Base-by-base conservation (phyloP, 2,329 filamentous ascomycete species). In the Macrophomina tecta region DNA sequence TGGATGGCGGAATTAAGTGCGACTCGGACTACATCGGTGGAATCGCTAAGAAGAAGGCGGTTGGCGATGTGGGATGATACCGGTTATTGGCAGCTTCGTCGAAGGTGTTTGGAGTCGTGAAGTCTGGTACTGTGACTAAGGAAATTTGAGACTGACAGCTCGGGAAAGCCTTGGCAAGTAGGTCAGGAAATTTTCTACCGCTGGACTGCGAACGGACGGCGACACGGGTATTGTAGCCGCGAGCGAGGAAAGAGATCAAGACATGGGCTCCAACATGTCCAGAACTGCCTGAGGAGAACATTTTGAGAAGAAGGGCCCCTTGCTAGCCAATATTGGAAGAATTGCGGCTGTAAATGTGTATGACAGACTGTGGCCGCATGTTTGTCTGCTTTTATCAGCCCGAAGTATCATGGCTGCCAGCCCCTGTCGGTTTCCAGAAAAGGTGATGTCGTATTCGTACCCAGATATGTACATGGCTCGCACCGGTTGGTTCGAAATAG, bases 1-100 rank as follows among this genome's bases (percentile, higher is more conserved):
- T 38, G 80, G 45, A 84, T 81, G 2, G 82, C 82, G 0, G 83
- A 83, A 4, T 76, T 64, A 3, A 85, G 75, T 0, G 84, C 73
- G 48, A 55, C 62, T 4, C 40, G 12, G 18, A 64, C 49, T 48
- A 42, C 23, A 4, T 76, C 64, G 4, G 84, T 74, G 0, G 84
- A 1, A 23, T 23, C 73, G 48, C 45, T 23, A 4, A 40, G 16
- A 18, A 18, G 32, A 49, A 42, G 23, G 23, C 40, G 56, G 66
- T 80, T 83, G 5, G 82, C 82, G 2, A 80, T 76, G 56, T 84
- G 23, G 82, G 18, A 84, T 78, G 0, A 84, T 75, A 0, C 73
- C 80, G n/a, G 82, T 79, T 2, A 83, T 81, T 72, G 36, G 82
- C 76, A 0, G 76, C 78, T 1, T 79, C 73, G 4, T 72, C 69